Conservation (phyloP, 495 filamentous ascomycete species). For the Penicillium fimorum region DNA sequence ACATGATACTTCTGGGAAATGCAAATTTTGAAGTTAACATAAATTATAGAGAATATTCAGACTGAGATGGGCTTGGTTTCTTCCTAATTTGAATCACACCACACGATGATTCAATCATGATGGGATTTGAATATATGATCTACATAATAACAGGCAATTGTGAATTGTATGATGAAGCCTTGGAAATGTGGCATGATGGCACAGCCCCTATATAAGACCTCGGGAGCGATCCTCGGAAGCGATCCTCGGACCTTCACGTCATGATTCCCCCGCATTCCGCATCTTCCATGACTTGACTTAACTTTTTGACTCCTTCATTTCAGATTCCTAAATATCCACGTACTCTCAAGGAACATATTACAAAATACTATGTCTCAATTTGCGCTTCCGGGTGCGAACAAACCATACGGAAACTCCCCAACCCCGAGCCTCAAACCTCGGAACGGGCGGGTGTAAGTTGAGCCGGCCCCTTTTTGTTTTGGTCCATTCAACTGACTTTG, state of each 20-base stretch:
- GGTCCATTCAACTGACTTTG: neutral
- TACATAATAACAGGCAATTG: neutral
- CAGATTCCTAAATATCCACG: neutral
- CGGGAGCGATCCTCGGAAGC: neutral
- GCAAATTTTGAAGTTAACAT: neutral
- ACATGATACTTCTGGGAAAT: neutral
- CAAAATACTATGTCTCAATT: constrained; percentile 20
- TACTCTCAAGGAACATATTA: neutral
- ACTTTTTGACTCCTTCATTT: neutral
- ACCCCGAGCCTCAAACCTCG: constrained; percentile 19
- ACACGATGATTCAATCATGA: constrained; percentile 7
- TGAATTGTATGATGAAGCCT: neutral
- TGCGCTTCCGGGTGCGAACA: constrained; percentile 24
- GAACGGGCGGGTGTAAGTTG: constrained; percentile 22
- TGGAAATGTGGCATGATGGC: constrained; percentile 14
- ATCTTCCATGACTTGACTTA: constrained; percentile 13
- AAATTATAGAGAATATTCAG: neutral
- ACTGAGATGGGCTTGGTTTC: neutral
- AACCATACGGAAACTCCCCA: constrained; percentile 16
- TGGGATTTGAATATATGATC: neutral
- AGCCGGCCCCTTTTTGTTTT: neutral
- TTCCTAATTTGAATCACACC: neutral
- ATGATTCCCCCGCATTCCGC: constrained; percentile 26
- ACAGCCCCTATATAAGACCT: neutral
- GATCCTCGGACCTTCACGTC: constrained; percentile 21